phyloP scores from a whole-genome alignment of 768 basidiomycete species.

The Omphalotus guepiniiformis region DNA sequence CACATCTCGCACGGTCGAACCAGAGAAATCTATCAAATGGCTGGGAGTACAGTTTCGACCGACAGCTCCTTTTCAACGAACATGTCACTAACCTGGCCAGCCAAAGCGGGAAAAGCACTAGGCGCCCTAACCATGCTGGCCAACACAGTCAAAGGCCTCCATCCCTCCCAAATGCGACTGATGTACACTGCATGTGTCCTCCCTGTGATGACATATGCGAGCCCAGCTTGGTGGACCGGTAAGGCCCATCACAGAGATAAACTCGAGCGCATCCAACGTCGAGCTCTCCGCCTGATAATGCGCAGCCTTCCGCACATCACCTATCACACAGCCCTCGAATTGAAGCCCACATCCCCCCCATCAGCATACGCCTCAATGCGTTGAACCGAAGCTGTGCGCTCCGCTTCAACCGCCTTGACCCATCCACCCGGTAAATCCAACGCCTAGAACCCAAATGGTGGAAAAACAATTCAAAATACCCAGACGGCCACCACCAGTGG shows the following conservation, averaged over 20 bases:
- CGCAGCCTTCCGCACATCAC: constrained; percentile 29
- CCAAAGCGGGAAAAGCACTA: constrained; percentile 18
- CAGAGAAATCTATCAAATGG: constrained; percentile 20
- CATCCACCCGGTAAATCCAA: constrained; percentile 11
- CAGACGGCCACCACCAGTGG: constrained; percentile 10
- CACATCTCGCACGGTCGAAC: background rate
- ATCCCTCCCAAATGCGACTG: constrained; percentile 21
- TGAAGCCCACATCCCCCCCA: constrained; percentile 28
- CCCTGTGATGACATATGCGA: constrained; percentile 30
- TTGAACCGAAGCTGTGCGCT: background rate
- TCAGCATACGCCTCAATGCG: constrained; percentile 5
- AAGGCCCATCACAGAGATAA: constrained; percentile 17
- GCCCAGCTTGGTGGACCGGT: constrained; percentile 29
- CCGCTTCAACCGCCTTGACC: constrained; percentile 4
- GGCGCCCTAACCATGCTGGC: constrained; percentile 23
- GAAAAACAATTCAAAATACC: constrained; percentile 5
- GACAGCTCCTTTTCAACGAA: constrained; percentile 26
- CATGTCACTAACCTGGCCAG: constrained; percentile 23
- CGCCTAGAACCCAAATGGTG: constrained; percentile 4
- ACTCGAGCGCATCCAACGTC: constrained; percentile 24
- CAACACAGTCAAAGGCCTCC: constrained; percentile 30
- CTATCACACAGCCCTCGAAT: constrained; percentile 26
- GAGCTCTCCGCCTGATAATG: constrained; percentile 26
- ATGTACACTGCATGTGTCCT: constrained; percentile 27
- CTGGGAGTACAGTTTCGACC: constrained; percentile 31